These are phyloP conservation scores for Carpinus fangiana DNA, from an alignment of 306 rosid genomes.

Conservation along the genomic window DNA sequence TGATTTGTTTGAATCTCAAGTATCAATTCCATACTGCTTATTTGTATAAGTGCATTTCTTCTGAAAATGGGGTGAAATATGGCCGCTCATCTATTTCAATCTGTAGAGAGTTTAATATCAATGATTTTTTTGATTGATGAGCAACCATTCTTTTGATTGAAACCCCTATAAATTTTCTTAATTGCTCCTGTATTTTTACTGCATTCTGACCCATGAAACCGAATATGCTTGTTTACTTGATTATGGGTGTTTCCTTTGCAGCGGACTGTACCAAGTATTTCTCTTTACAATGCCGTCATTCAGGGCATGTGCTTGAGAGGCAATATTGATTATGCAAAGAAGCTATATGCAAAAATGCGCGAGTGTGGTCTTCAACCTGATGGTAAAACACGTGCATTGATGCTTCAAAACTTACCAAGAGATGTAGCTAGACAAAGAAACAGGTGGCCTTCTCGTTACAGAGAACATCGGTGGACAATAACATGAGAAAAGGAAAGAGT, in stretches of 20 bases:
- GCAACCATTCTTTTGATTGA: background rate
- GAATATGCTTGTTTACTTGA: background rate
- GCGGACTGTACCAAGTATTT: constrained; percentile 47
- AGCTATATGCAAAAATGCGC: constrained; percentile 60
- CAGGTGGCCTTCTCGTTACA: constrained; percentile 23
- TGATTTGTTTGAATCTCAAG: background rate
- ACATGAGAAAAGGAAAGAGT: constrained; percentile 10
- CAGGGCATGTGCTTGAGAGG: constrained; percentile 82
- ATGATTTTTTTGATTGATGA: background rate
- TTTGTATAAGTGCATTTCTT: background rate
- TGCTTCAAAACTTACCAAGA: constrained; percentile 55
- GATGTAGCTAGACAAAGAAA: constrained; percentile 12
- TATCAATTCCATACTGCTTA: background rate
- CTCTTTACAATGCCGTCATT: constrained; percentile 70
- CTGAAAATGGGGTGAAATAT: background rate
- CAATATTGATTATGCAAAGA: constrained; percentile 55
- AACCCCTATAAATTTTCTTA: background rate
- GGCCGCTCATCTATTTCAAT: background rate
- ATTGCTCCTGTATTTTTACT: background rate
- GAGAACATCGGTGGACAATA: constrained; percentile 26
- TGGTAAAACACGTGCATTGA: constrained; percentile 71
- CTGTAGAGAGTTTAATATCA: background rate
- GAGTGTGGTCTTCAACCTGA: constrained; percentile 57
- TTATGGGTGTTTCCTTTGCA: constrained; percentile 35
- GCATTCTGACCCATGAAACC: background rate